Conservation (phyloP, 768 basidiomycete genomes). For the Boletus vinaceobasis region DNA sequence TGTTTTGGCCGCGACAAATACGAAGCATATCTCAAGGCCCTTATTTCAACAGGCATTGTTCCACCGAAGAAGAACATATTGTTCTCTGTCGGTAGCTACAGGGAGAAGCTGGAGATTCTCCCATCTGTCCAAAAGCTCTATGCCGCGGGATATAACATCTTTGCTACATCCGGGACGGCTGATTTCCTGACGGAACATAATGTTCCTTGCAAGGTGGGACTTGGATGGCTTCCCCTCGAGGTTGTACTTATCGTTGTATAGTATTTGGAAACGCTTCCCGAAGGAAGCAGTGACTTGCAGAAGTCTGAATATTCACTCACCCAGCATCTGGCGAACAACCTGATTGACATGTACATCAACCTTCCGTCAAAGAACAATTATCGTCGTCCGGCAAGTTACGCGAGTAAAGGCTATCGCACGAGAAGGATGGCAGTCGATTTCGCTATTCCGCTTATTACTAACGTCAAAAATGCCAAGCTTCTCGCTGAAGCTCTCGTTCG, state of each 20-base stretch:
- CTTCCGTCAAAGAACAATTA: slow-evolving; percentile 97
- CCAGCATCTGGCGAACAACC: slow-evolving; percentile 92
- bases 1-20: slow-evolving; percentile 98
- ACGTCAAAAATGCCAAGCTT: slow-evolving; percentile 98
- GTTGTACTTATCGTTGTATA: slow-evolving; percentile 28
- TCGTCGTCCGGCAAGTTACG: slow-evolving; percentile 93
- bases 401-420: slow-evolving; percentile 94
- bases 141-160: slow-evolving; percentile 90
- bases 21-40: slow-evolving; percentile 96
- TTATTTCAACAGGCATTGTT: slow-evolving; percentile 94
- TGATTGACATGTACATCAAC: slow-evolving; percentile 99
- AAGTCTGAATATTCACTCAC: slow-evolving; percentile 98
- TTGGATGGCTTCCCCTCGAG: not conserved
- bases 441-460: slow-evolving; percentile 94
- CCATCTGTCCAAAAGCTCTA: slow-evolving; percentile 95
- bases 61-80: slow-evolving; percentile 97
- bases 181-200: slow-evolving; percentile 98
- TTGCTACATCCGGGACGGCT: slow-evolving; percentile 94
- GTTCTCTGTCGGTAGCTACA: slow-evolving; percentile 94
- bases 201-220: slow-evolving; percentile 85
- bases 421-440: slow-evolving; percentile 99
- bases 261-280: slow-evolving; percentile 88
- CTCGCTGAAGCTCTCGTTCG: slow-evolving; percentile 90
- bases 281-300: slow-evolving; percentile 69
- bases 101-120: slow-evolving; percentile 95